Percentiles rank a stretch among this genome's conserved stretches.
phyloP scores from a whole-genome alignment of 2,329 filamentous ascomycete species.

The Exophiala aquamarina region DNA sequence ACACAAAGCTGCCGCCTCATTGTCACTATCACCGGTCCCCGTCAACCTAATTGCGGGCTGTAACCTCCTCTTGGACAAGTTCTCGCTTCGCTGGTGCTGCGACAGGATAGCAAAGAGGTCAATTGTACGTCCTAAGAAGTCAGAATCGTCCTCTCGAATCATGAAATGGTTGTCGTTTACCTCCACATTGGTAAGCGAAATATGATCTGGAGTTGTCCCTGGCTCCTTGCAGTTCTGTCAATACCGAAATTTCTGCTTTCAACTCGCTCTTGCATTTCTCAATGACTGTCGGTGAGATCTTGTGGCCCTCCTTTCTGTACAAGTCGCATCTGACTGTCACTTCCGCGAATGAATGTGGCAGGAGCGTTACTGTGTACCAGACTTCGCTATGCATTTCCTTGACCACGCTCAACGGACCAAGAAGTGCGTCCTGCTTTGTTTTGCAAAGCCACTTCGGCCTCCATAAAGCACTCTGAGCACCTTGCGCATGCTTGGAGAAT shows the following conservation, averaged over 20 bases:
- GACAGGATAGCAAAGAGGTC: slow-evolving; percentile 24
- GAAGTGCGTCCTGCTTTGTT: slow-evolving; percentile 14
- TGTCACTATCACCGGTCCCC: slow-evolving; percentile 16
- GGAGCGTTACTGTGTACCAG: slow-evolving; percentile 22
- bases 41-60: slow-evolving; percentile 22
- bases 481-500: slow-evolving; percentile 22
- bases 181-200: slow-evolving; percentile 25
- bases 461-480: slow-evolving; percentile 16
- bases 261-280: slow-evolving; percentile 21
- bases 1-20: slow-evolving; percentile 21
- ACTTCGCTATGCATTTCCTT: slow-evolving; percentile 20
- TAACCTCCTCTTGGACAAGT: slow-evolving; percentile 17
- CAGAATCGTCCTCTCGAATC: not conserved
- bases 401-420: slow-evolving; percentile 22
- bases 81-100: slow-evolving; percentile 22
- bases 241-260: slow-evolving; percentile 16
- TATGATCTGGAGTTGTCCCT: slow-evolving; percentile 5
- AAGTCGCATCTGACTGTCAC: slow-evolving; percentile 21
- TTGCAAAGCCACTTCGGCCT: slow-evolving; percentile 18
- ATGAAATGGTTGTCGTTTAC: slow-evolving; percentile 8
- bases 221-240: slow-evolving; percentile 4
- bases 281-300: slow-evolving; percentile 2
- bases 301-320: slow-evolving; percentile 15
- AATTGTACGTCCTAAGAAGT: slow-evolving; percentile 21
- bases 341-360: slow-evolving; percentile 14